These are phyloP conservation scores for Talaromyces sp. DNA, from an alignment of 2,329 filamentous ascomycete genomes.

Conservation along the genomic window DNA sequence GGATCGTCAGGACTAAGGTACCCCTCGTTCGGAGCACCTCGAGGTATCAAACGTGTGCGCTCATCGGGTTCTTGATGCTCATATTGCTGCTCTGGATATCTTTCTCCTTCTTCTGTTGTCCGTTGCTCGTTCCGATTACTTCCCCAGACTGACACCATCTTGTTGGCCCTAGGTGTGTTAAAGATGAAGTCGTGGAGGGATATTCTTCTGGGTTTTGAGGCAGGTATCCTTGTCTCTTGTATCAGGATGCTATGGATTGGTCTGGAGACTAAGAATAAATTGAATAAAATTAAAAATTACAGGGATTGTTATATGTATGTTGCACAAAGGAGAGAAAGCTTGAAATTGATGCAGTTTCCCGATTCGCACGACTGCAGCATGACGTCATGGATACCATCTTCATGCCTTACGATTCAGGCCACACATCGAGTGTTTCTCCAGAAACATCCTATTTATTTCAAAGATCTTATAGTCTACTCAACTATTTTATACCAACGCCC, in stretches of 20 bases:
- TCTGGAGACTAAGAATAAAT: not conserved
- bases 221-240: not conserved
- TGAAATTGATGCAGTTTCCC: constrained; percentile 7
- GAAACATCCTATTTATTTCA: not conserved
- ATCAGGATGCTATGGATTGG: not conserved
- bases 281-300: not conserved
- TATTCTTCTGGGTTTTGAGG: not conserved
- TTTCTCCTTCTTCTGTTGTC: constrained; percentile 10
- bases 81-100: not conserved
- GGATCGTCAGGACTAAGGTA: constrained; percentile 77
- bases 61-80: constrained; percentile 51
- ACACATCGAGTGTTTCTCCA: not conserved
- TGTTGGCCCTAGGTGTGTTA: not conserved
- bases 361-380: constrained; percentile 1
- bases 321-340: not conserved
- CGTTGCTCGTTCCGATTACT: constrained; percentile 14
- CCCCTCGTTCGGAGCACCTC: constrained; percentile 54
- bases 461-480: not conserved
- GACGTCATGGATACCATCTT: constrained; percentile 4
- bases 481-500: constrained; percentile 16
- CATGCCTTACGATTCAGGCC: constrained; percentile 7
- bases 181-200: not conserved
- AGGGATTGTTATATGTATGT: not conserved
- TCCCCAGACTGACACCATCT: constrained; percentile 28
- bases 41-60: constrained; percentile 66